Evolutionary conservation across 2,329 filamentous ascomycete genomes (phyloP), one percentile per base, ranked within the genome.

Genomic region (Periconia sp.): DNA sequence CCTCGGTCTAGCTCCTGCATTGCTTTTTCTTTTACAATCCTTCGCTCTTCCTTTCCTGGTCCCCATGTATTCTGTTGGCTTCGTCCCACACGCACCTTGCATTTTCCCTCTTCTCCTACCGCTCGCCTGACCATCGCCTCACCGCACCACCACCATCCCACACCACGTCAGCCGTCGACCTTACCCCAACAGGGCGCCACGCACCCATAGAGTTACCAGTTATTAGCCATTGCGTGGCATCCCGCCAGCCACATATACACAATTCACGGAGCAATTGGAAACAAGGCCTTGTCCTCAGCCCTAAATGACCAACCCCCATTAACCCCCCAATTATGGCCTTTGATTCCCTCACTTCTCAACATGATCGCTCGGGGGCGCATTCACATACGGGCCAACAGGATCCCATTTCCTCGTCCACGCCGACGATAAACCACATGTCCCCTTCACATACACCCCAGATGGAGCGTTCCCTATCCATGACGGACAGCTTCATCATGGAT

Each of bases 401-500:
- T 54, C 59, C 69, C 19, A 56, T 69, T 27, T 66, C 69, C 19
- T 57, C 61, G 47, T 63, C 56, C 48, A 46, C 62, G 33, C n/a
- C 43, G 7, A 64, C 58, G 45, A 57, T 60, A 49, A 60, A 63
- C 40, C 62, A 59, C 37, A 58, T 61, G 20, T 45, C 43, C 15
- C 20, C 43, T 13, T 31, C 43, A n/a, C 27, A 18, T 18, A 64
- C 65, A 18, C 64, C 68, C 35, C 65, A 60, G 35, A 61, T 68
- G 55, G 69, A 71, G 40, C 63, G 63, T 11, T 69, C 66, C 35
- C 60, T 64, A 20, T 68, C 69, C 42, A 65, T 73, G 68, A 62
- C 63, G n/a, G 66, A 68, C 31, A 73, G 69, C 56, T 71, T 72
- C 47, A 66, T 70, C 47, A 43, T 65, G 19, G 71, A 73, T 15